Conservation (phyloP, 108 stramenopile genomes). For the Nitzschia sp. region DNA sequence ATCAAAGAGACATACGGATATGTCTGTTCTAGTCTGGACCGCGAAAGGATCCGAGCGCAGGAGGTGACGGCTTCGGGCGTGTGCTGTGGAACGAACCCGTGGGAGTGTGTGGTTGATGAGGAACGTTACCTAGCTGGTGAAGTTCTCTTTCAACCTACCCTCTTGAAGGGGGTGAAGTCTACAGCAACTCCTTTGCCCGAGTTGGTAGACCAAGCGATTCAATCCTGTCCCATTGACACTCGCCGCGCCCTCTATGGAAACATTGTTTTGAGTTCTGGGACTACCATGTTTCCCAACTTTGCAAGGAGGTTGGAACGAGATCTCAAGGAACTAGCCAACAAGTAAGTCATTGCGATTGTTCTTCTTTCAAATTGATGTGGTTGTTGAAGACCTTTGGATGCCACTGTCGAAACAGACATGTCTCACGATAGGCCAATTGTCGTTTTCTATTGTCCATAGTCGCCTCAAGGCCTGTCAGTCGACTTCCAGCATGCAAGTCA, state of each 20-base stretch:
- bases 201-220: constrained; percentile 94
- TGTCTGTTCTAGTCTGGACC: constrained; percentile 78
- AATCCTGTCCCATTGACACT: constrained; percentile 97
- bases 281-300: constrained; percentile 96
- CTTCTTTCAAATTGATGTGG: no score
- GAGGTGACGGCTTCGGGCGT: constrained; percentile 69
- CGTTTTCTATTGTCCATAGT: background rate
- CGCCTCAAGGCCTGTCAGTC: background rate
- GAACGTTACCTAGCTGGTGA: constrained; percentile 86
- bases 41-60: constrained; percentile 81
- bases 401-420: no score
- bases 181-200: constrained; percentile 91
- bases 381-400: no score
- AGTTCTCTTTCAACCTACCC: constrained; percentile 85
- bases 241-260: constrained; percentile 87
- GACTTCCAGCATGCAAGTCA: background rate
- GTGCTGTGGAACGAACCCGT: constrained; percentile 76
- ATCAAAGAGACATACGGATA: constrained; percentile 84
- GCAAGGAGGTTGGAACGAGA: constrained; percentile 13
- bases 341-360: background rate
- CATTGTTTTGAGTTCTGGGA: constrained; percentile 85
- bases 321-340: background rate
- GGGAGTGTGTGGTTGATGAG: constrained; percentile 82
- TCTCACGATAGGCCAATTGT: background rate
- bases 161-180: constrained; percentile 76